Base-by-base conservation (phyloP, 331 rosid genomes). In the Telfairia occidentalis region DNA sequence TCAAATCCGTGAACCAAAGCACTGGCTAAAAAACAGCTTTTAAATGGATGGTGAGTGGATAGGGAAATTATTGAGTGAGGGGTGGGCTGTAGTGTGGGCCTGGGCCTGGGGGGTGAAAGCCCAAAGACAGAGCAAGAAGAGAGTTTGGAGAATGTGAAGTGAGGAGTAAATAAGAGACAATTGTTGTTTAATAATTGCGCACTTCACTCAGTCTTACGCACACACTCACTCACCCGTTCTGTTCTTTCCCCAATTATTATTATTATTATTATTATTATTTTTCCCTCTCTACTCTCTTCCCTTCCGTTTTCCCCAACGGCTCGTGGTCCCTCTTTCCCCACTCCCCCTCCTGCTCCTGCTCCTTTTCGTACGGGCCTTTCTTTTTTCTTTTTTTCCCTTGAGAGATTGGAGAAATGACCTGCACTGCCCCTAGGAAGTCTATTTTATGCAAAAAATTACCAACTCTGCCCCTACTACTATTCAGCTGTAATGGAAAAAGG, bases 171-270 rank as follows among this genome's bases (percentile, higher is more conserved):
- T 21, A 66, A 66, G 72, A 65, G 72, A 65, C 28, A 11, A 66
- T 38, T 38, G 32, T 38, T 38, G 53, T 66, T 66, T 66, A 66
- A 66, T 66, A 66, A 66, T 66, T 66, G 53, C 9, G 53, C 9
- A 21, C 52, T 5, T 66, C 40, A 13, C 55, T 16, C 21, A 48
- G 49, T 43, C 49, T 43, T 23, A 4, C 54, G n/a, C n/a, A n/a
- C n/a, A n/a, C n/a, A n/a, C n/a, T n/a, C n/a, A 18, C 57, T 23
- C 5, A 18, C 37, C 71, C 35, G 7, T n/a, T 35, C 71, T 32
- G 46, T 34, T 59, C 38, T 23, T 29, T 58, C 65, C 70, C 73
- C 73, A 66, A 66, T 66, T 66, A 66, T 65, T 65, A n/a, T n/a
- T n/a, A n/a, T n/a, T n/a, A n/a, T n/a, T n/a, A n/a, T n/a, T n/a